Evolutionary conservation across 352 stramenopile species (phyloP).

Genomic region (Globisporangium solare): DNA sequence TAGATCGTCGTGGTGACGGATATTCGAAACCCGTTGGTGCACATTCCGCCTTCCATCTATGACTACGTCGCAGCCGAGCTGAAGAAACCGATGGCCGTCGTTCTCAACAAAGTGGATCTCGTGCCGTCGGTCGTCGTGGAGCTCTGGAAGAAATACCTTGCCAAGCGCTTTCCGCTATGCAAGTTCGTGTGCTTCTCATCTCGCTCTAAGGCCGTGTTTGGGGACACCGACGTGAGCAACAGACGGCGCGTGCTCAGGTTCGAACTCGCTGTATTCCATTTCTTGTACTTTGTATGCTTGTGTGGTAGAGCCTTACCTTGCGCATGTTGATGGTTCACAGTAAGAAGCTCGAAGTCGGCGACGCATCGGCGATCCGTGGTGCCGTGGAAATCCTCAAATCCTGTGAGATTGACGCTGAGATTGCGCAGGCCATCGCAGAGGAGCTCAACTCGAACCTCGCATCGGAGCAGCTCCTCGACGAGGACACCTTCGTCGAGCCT

Average conservation of each 20-base stretch:
- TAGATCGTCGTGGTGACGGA: slow-evolving; percentile 68
- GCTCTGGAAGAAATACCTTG: slow-evolving; percentile 64
- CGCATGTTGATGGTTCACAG: slow-evolving; percentile 14
- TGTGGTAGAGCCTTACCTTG: neutral
- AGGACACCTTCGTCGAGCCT: slow-evolving; percentile 11
- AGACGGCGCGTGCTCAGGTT: slow-evolving; percentile 61
- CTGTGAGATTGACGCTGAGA: slow-evolving; percentile 46
- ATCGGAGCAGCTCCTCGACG: slow-evolving; percentile 25
- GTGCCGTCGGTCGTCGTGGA: slow-evolving; percentile 53
- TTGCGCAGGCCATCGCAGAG: slow-evolving; percentile 56
- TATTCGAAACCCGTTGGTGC: slow-evolving; percentile 74
- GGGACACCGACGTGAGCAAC: slow-evolving; percentile 58
- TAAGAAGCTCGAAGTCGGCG: slow-evolving; percentile 77
- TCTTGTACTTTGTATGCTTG: neutral
- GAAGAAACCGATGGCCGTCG: slow-evolving; percentile 73
- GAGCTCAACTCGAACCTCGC: slow-evolving; percentile 45
- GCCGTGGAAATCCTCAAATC: slow-evolving; percentile 65
- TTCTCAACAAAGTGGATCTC: slow-evolving; percentile 87
- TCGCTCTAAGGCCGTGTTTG: slow-evolving; percentile 63
- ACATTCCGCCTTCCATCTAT: slow-evolving; percentile 79
- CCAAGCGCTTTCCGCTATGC: slow-evolving; percentile 56
- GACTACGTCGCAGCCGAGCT: slow-evolving; percentile 70
- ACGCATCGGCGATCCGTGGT: slow-evolving; percentile 55
- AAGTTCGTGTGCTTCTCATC: slow-evolving; percentile 77
- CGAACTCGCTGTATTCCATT: neutral